Base-by-base conservation (phyloP, 345 rosid species). In the Jatropha curcas region DNA sequence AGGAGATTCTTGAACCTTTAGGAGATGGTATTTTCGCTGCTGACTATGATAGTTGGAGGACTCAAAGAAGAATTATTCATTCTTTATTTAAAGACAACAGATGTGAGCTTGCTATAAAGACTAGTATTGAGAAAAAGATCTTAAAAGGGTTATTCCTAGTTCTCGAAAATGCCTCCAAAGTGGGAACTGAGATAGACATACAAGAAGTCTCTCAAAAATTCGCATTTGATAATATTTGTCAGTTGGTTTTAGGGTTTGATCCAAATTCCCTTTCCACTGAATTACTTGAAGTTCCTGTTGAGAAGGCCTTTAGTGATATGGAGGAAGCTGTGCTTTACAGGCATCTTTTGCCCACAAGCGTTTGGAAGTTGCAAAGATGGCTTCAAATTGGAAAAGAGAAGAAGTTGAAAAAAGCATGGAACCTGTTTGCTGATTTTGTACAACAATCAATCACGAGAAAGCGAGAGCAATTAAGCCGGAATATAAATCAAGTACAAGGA, bases 151-250 rank as follows among this genome's bases (percentile, higher is more conserved):
- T 76, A 1, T 28, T 68, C 17, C 67, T 74, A 3, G 39, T 75
- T 16, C 52, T 82, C 0, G 66, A 78, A 0, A 62, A 61, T 22
- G 33, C 51, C 17, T 55, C 60, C 1, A 24, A 11, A 22, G 17
- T 4, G 4, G 78, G 59, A 19, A 9, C 7, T 6, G 70, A 10
- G 20, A 57, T 81, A 5, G 78, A 81, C 34, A 24, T 81, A 17
- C 81, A 82, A 69, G 84, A 78, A 33, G 25, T 85, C 12, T 63
- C 81, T 7, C 65, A 76, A 4, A 58, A 81, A 17, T 80, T 78
- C 33, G 70, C 25, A 3, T 85, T 75, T 51, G 83, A 85, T 45
- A 78, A 46, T 34, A 45, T 73, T 14, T 68, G 76, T 13, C 25
- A 46, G 46, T 60, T 72, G 58, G 76, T 62, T 34, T 31, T 61